phyloP scores from a whole-genome alignment of 495 filamentous ascomycete species.

The Podospora tetraspora region DNA sequence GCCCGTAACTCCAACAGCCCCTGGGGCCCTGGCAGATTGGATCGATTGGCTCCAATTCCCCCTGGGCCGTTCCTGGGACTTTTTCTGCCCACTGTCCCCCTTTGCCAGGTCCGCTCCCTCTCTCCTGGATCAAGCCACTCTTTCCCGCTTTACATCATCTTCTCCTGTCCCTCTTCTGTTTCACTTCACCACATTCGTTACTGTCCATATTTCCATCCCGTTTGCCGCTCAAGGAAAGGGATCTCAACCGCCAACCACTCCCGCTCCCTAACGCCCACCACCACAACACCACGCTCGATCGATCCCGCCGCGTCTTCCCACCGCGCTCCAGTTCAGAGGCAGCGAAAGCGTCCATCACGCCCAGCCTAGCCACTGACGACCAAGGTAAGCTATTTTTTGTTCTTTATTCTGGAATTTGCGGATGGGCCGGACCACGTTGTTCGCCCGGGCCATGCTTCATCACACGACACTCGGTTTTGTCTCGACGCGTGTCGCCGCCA shows the following conservation, averaged over 20 bases:
- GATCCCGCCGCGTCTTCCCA: constrained; percentile 10
- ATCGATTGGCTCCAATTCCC: constrained; percentile 25
- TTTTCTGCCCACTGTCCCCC: constrained; percentile 16
- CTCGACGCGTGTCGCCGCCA: not conserved
- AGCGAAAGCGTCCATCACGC: constrained; percentile 5
- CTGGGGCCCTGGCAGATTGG: constrained; percentile 11
- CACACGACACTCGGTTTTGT: not conserved
- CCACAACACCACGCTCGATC: not conserved
- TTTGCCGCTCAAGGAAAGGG: constrained; percentile 16
- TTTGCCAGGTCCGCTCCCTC: constrained; percentile 20
- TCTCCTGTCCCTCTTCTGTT: constrained; percentile 23
- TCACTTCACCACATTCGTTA: constrained; percentile 35
- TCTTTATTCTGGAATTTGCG: constrained; percentile 3
- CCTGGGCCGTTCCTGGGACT: constrained; percentile 21
- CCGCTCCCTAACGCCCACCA: not conserved
- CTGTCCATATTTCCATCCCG: constrained; percentile 20
- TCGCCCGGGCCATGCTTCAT: not conserved
- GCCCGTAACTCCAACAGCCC: constrained; percentile 19
- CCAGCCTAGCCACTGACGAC: constrained; percentile 7
- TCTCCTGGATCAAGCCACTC: constrained; percentile 22
- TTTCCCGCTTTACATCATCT: constrained; percentile 28
- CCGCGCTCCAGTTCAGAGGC: constrained; percentile 6
- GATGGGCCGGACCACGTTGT: not conserved
- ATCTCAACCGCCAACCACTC: constrained; percentile 4
- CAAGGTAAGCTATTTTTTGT: constrained; percentile 14